Percentiles rank a stretch among this genome's conserved stretches.
Evolutionary conservation across 208 protist species (phyloP).

Genomic region (Crithidia acanthocephali): DNA sequence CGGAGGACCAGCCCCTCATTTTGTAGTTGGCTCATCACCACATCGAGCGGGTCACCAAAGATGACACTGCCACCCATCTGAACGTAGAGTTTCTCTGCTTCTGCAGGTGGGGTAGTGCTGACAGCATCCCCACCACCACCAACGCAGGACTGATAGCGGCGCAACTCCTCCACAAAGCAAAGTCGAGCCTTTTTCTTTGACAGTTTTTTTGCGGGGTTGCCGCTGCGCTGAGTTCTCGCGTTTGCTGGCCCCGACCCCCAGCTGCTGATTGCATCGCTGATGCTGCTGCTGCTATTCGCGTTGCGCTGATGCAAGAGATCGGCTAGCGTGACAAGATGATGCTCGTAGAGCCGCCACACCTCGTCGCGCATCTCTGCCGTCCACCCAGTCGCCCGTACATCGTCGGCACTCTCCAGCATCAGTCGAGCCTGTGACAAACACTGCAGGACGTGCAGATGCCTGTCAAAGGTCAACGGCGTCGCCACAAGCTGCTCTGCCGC

Average conservation of each 20-base stretch:
- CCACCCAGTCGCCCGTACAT: conserved; percentile 25
- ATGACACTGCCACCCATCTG: conserved; percentile 45
- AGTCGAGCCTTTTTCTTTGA: conserved; percentile 37
- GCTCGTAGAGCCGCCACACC: conserved; percentile 62
- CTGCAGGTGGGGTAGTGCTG: conserved; percentile 5
- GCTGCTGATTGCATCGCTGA: not conserved
- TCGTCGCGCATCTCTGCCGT: conserved; percentile 46
- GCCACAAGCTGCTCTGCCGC: not conserved
- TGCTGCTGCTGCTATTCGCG: not conserved
- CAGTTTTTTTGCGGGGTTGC: not conserved
- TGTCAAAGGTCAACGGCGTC: conserved; percentile 18
- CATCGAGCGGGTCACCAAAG: conserved; percentile 52
- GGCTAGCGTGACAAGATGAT: conserved; percentile 53
- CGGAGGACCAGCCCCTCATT: conserved; percentile 63
- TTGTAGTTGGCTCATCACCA: conserved; percentile 64
- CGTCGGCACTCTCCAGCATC: conserved; percentile 34
- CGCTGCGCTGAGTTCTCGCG: conserved; percentile 3
- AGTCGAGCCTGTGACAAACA: conserved; percentile 63
- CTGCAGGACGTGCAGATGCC: conserved; percentile 44
- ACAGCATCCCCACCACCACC: not conserved
- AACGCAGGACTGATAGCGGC: conserved; percentile 9
- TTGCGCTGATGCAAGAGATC: conserved; percentile 25
- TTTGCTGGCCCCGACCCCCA: not conserved
- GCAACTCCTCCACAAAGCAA: conserved; percentile 24
- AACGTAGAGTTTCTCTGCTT: conserved; percentile 37